Evolutionary conservation across 2,329 filamentous ascomycete species (phyloP).

Genomic region (Hawksworthiomyces lignivorus): DNA sequence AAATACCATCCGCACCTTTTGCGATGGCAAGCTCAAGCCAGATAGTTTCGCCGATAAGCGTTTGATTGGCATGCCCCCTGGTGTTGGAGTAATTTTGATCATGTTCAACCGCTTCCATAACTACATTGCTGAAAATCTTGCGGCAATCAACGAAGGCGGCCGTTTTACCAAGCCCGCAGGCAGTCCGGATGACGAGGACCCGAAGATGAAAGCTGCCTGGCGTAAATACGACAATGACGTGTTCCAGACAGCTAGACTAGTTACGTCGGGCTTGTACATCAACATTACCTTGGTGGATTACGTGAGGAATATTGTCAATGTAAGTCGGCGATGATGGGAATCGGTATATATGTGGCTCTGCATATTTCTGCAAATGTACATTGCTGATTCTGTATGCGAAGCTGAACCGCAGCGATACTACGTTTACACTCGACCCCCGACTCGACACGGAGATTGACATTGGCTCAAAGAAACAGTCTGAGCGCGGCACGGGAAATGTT

Average conservation of each 20-base stretch:
- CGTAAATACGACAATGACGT: slow-evolving; percentile 68
- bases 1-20: slow-evolving; percentile 59
- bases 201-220: slow-evolving; percentile 46
- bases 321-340: no score
- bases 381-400: slow-evolving; percentile 16
- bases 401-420: slow-evolving; percentile 62
- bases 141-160: slow-evolving; percentile 76
- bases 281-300: slow-evolving; percentile 75
- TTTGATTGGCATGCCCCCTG: slow-evolving; percentile 62
- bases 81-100: slow-evolving; percentile 62
- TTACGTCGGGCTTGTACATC: slow-evolving; percentile 68
- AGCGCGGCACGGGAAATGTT: slow-evolving; percentile 70
- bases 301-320: slow-evolving; percentile 66
- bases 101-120: slow-evolving; percentile 88
- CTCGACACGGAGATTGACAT: slow-evolving; percentile 53
- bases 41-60: slow-evolving; percentile 67
- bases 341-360: no score
- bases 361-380: no score
- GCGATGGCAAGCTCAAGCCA: slow-evolving; percentile 63
- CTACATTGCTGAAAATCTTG: slow-evolving; percentile 69
- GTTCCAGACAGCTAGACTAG: slow-evolving; percentile 70
- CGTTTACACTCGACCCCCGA: slow-evolving; percentile 75
- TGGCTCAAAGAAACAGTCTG: slow-evolving; percentile 49
- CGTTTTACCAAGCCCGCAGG: slow-evolving; percentile 62
- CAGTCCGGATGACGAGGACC: slow-evolving; percentile 32